A percentile compares a stretch with the other conserved stretches of the same genome.
phyloP scores from a whole-genome alignment of 352 stramenopile genomes.

The Phytophthora sp. region DNA sequence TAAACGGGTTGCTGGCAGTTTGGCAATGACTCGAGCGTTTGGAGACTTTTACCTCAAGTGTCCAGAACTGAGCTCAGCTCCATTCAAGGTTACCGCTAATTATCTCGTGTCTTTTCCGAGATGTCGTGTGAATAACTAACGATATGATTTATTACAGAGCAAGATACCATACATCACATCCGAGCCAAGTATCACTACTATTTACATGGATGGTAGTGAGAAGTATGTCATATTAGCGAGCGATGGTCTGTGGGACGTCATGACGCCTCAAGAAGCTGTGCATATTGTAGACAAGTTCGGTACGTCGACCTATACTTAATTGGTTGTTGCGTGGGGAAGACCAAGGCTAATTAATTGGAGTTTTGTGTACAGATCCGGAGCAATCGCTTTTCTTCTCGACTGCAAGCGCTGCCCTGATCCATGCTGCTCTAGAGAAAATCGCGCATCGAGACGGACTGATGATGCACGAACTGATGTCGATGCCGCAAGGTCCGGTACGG shows the following conservation, averaged over 20 bases:
- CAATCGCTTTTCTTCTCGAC: conserved; percentile 66
- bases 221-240: conserved; percentile 82
- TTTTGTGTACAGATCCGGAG: conserved; percentile 38
- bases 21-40: conserved; percentile 92
- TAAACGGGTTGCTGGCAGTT: conserved; percentile 90
- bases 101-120: neutral
- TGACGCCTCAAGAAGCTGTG: conserved; percentile 67
- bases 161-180: conserved; percentile 84
- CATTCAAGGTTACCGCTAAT: conserved; percentile 80
- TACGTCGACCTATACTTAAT: conserved; percentile 31
- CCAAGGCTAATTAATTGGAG: neutral
- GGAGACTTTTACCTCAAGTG: conserved; percentile 95
- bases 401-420: conserved; percentile 66
- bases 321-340: neutral
- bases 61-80: conserved; percentile 88
- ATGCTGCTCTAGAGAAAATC: conserved; percentile 74
- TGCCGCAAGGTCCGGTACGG: conserved; percentile 52
- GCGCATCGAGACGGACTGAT: conserved; percentile 71
- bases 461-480: conserved; percentile 70
- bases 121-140: neutral
- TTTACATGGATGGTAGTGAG: conserved; percentile 61
- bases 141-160: conserved; percentile 41
- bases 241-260: conserved; percentile 85
- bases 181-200: conserved; percentile 61
- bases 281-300: conserved; percentile 75